phyloP scores from a whole-genome alignment of 352 stramenopile genomes.

The Pythium folliculosum region DNA sequence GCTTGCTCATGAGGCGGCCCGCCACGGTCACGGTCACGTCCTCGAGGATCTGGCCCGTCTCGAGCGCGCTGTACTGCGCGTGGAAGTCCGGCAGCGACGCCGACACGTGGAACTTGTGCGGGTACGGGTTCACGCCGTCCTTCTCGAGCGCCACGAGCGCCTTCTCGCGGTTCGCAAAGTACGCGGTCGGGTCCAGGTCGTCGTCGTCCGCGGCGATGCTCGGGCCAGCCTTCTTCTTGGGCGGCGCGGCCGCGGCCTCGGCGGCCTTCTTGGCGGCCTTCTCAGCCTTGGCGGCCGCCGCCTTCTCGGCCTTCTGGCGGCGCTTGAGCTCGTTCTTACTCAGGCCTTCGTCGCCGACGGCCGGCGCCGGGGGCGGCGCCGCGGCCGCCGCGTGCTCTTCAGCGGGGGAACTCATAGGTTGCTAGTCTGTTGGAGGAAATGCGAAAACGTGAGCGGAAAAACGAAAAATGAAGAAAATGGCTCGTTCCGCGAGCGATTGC shows the following conservation, averaged over 20 bases:
- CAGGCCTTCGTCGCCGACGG: conserved; percentile 42
- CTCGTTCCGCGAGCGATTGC: not conserved
- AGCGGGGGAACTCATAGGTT: conserved; percentile 19
- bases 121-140: conserved; percentile 94
- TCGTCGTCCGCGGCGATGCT: conserved; percentile 83
- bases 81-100: conserved; percentile 95
- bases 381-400: conserved; percentile 6
- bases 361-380: conserved; percentile 17
- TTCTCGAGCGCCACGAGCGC: conserved; percentile 90
- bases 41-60: conserved; percentile 83
- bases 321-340: conserved; percentile 99
- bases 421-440: conserved; percentile 1
- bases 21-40: conserved; percentile 91
- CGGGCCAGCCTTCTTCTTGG: conserved; percentile 62
- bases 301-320: conserved; percentile 94
- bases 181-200: conserved; percentile 97
- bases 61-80: conserved; percentile 74
- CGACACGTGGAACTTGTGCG: conserved; percentile 98
- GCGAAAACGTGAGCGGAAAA: not conserved
- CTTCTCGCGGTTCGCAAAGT: conserved; percentile 96
- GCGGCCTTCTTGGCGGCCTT: conserved; percentile 88
- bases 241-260: conserved; percentile 47
- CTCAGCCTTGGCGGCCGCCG: conserved; percentile 93
- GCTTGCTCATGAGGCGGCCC: conserved; percentile 95
- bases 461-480: not conserved